Evolutionary conservation across 2,329 filamentous ascomycete species (phyloP), one percentile per base, ranked within the genome.

Genomic region (Tolypocladium capitatum): DNA sequence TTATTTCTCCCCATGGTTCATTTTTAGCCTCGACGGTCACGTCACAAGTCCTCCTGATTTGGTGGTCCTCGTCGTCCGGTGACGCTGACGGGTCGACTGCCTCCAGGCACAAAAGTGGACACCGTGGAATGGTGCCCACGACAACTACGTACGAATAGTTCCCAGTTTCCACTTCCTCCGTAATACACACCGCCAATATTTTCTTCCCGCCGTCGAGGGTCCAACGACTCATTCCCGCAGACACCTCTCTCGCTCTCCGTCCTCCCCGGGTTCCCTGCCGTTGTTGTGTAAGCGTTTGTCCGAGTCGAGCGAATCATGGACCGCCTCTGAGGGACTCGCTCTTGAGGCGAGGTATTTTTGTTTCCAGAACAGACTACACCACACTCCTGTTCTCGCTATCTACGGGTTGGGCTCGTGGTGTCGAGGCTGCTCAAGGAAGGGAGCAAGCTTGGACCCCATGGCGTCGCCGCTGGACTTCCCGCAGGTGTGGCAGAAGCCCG

Each of bases 401-500:
- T 32, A 27, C 8, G 8, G 27, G 9, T 28, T 13, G 3, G 27
- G n/a, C 24, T 6, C 4, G 4, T 30, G 38, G 38, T 7, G 31
- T 13, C 11, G 38, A 42, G 38, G 3, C 9, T 7, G 16, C 24
- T 13, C 13, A 2, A 30, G 38, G 10, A 28, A 4, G 10, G 10
- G 18, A 42, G 16, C 5, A 16, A 18, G 2, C 38, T 18, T 13
- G 38, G 38, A 18, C 16, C 13, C 16, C 24, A 65, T 62, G 58
- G 56, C 24, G 53, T 65, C 31, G 59, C 66, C 46, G 57, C 66
- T 48, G 49, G 85, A 91, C 59, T 77, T 95, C 27, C 87, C 89
- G n/a, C 86, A 89, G 59, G 74, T 91, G 52, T 87, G 89, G 74
- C 78, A 83, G 57, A 83, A 79, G 58, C 90, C 90, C 7, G 71